Base-by-base conservation (phyloP, 352 stramenopile genomes). In the Globisporangium recalcitrans region DNA sequence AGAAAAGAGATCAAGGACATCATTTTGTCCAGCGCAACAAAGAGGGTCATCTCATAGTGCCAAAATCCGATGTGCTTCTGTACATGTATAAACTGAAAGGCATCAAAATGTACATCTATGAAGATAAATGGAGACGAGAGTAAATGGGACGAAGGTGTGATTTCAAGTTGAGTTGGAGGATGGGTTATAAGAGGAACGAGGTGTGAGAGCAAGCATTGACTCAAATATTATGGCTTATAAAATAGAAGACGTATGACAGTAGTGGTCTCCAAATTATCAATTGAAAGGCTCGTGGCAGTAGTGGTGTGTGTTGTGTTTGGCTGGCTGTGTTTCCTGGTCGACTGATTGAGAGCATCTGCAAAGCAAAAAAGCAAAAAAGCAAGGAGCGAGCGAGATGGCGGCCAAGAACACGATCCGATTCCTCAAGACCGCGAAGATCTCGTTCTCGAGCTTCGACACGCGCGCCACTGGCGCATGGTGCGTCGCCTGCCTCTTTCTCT, bases 321-420 rank as follows among this genome's bases (percentile, higher is more conserved):
- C 36, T 44, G 36, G 36, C 36, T 44, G 36, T 44, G 36, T 44
- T 13, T 8, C 14, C n/a, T 14, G 36, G 10, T 13, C 32, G 32
- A 44, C 19, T 44, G 36, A 44, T 44, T 44, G 36, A 44, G 36
- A 44, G n/a, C n/a, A n/a, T n/a, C n/a, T n/a, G 36, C 16, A 16
- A 14, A 42, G 36, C 36, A 42, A 44, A n/a, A 14, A 13, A 44
- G 14, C 4, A 14, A 9, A 19, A 26, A n/a, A 49, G 62, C 40
- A 46, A 69, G 2, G 19, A 56, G 29, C 51, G 51, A 56, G 29
- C 16, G 51, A 61, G 36, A 95, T 95, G 85, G 82, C 85, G 54
- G 82, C 85, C 62, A 81, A 77, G 62, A 91, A 95, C 74, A 72
- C 90, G 60, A 75, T 93, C 67, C 85, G 85, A 58, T 95, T 95